Evolutionary conservation across 164 flowering plant genomes (phyloP), one percentile per base, ranked within the genome.

Genomic region (Macadamia tetraphylla): DNA sequence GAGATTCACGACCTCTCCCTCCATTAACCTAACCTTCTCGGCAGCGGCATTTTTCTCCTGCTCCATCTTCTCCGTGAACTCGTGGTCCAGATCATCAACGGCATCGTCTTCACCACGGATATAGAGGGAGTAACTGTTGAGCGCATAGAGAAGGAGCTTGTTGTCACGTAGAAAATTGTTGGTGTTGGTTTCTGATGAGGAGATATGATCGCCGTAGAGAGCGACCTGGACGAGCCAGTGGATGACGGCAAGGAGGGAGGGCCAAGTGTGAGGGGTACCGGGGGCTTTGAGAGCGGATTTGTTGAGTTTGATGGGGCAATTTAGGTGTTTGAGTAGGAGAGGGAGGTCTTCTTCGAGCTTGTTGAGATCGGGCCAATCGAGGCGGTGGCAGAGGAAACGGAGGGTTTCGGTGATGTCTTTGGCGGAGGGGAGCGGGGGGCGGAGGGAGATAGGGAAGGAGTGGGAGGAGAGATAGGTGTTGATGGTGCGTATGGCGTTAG

Each of bases 221-320:
- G 80, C 81, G 48, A 85, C 52, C 78, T 92, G 93, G 17, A 92
- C 93, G n/a, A 89, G 78, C 98, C 99, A 95, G 73, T 88, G 92
- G 6, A 92, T 78, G 10, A 83, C 72, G 1, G 85, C 90, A 6
- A 91, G 81, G 17, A 88, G 63, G 7, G 77, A 35, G 12, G 97
- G 93, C 91, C 96, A 92, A 9, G 89, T 76, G 72, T 88, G 96
- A 11, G 97, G 98, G 12, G 91, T 82, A 1, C 85, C 84, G 6
- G 95, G 93, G 29, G 93, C 86, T 3, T 80, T 80, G 35, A 95
- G 81, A 0, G 81, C 87, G 1, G 97, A 87, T 56, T 86, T 88
- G 72, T 78, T 91, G 68, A 91, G 58, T 52, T 86, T 86, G 64
- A 86, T 62, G 13, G 98, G 98, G 75, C 88, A 91, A 55, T 81